Evolutionary conservation across 108 stramenopile species (phyloP).

Genomic region (Cyclotella sp.): DNA sequence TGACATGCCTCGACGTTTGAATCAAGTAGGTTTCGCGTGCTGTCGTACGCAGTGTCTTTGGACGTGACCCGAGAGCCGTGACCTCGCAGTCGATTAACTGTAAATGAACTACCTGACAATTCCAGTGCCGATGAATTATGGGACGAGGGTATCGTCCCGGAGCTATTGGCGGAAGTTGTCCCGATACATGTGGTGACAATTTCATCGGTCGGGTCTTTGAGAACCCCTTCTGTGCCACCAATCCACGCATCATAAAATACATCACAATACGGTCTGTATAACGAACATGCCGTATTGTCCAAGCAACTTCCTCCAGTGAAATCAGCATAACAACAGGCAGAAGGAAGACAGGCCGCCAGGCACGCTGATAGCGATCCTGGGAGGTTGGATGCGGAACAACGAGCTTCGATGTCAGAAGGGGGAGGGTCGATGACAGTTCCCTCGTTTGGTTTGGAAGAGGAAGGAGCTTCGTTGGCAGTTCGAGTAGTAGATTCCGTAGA

Average conservation of each 20-base stretch:
- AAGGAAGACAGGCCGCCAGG: slow-evolving; percentile 22
- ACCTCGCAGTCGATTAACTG: slow-evolving; percentile 5
- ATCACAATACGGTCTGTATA: slow-evolving; percentile 41
- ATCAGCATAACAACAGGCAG: slow-evolving; percentile 28
- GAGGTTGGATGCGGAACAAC: slow-evolving; percentile 39
- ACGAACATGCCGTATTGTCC: slow-evolving; percentile 11
- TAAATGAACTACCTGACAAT: no score
- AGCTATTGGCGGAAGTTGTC: neutral
- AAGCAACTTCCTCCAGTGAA: slow-evolving; percentile 11
- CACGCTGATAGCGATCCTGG: slow-evolving; percentile 35
- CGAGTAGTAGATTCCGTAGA: neutral
- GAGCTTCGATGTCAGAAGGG: slow-evolving; percentile 29
- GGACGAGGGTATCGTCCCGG: neutral
- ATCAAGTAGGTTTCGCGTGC: neutral
- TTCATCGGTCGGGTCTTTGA: slow-evolving; percentile 3
- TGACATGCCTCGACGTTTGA: neutral
- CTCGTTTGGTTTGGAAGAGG: neutral
- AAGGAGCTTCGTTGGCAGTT: neutral
- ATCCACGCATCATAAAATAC: slow-evolving; percentile 34
- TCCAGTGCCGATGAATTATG: neutral
- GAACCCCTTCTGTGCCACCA: slow-evolving; percentile 33
- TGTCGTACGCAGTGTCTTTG: neutral
- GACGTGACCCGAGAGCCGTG: neutral
- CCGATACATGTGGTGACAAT: slow-evolving; percentile 12
- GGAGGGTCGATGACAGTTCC: neutral